Conservation (phyloP, 129 eudicot species). For the Erigeron canadensis region DNA sequence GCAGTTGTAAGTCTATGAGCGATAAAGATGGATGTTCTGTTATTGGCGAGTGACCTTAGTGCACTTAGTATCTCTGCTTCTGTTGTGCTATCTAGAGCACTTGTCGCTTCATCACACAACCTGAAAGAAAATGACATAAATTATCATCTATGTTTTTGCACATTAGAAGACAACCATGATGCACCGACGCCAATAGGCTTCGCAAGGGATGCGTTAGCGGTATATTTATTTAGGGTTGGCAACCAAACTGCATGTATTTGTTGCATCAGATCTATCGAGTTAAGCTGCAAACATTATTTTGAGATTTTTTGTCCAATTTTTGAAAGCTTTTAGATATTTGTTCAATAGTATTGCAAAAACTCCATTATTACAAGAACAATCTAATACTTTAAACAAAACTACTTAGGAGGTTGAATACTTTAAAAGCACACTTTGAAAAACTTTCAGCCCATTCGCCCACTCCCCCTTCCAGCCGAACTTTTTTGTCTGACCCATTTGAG, state of each 20-base stretch:
- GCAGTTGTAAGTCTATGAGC: conserved; percentile 99
- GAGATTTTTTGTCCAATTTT: no score
- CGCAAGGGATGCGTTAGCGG: not conserved
- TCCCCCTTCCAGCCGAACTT: no score
- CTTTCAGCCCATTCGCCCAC: not conserved
- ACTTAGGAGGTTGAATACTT: no score
- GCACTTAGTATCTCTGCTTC: conserved; percentile 92
- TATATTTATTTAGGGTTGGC: not conserved
- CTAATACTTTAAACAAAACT: not conserved
- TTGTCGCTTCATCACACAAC: conserved; percentile 99
- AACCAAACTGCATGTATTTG: not conserved
- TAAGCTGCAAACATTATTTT: no score
- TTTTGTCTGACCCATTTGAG: no score
- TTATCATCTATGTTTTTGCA: not conserved
- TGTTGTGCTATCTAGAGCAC: conserved; percentile 97
- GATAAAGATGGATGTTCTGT: conserved; percentile 80
- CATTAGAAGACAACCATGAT: not conserved
- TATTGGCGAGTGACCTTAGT: conserved; percentile 72
- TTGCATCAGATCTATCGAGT: no score
- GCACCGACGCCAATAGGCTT: not conserved
- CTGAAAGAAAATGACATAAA: conserved; percentile 33
- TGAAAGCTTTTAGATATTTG: no score
- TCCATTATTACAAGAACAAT: no score
- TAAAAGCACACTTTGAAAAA: not conserved
- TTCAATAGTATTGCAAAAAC: not conserved